Evolutionary conservation across 116 monocot species (phyloP), one percentile per base, ranked within the genome.

Genomic region (Iris pallida): DNA sequence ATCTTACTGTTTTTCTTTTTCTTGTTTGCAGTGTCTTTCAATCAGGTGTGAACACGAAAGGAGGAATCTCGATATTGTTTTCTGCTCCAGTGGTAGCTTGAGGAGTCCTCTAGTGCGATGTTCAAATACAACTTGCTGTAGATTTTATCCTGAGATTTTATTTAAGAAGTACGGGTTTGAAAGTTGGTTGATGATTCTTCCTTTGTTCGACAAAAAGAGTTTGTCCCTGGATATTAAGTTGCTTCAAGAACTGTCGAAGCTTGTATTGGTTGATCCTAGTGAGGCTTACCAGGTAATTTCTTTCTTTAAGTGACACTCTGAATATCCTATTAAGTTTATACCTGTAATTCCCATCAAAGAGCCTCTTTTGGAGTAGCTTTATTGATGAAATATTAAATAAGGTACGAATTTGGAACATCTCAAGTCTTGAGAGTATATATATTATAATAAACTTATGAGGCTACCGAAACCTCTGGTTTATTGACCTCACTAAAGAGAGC

Each of bases 181-280:
- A 71, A 51, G 77, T 78, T 97, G 92, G 97, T 11, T 79, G 57
- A 59, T 54, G 9, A 71, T 73, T 17, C 59, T 80, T 68, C 72
- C 81, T 47, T 78, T 92, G 30, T 66, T 85, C 61, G 78, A 92
- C 59, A 73, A 73, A 66, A 87, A 66, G 59, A 90, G 93, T 43
- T 66, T 83, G 71, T 68, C 30, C 8, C 53, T 90, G n/a, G 93
- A 97, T 82, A 72, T 90, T 5, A 59, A 74, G 45, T 76, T 90
- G 49, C 78, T 97, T 60, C 30, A 76, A 62, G 61, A 80, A 53
- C 73, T 97, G 44, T 76, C 78, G 7, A 75, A 70, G 40, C 16
- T 44, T 65, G 58, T 64, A 51, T 70, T 71, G 55, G 58, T 68
- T 66, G 75, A 74, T 73, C 54, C 66, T 73, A 7, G 45, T 48